phyloP scores from a whole-genome alignment of 192 early-diverging fungal genomes.

The Umbelopsis ramanniana region DNA sequence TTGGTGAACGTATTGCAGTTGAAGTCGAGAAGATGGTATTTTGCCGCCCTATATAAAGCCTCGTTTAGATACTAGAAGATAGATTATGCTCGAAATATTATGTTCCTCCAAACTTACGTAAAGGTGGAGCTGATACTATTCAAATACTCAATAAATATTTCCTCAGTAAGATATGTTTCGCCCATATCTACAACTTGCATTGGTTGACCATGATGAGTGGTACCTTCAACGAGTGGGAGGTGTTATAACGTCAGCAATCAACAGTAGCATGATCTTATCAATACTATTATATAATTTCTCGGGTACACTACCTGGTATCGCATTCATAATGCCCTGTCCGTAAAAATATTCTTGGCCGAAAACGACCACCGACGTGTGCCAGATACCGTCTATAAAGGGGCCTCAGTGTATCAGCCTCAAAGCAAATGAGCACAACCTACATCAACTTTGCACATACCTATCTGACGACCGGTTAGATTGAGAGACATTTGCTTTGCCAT shows the following conservation, averaged over 20 bases:
- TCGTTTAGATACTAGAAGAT: background rate
- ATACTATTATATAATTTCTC: background rate
- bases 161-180: constrained; percentile 70
- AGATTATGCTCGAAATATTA: no score
- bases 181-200: constrained; percentile 78
- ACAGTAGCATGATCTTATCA: background rate
- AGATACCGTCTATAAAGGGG: constrained; percentile 56
- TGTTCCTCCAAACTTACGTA: constrained; percentile 29
- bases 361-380: constrained; percentile 79
- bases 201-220: constrained; percentile 69
- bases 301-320: constrained; percentile 38
- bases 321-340: constrained; percentile 73
- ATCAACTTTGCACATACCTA: constrained; percentile 47
- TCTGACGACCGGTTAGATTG: constrained; percentile 67
- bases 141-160: constrained; percentile 74
- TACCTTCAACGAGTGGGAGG: constrained; percentile 34
- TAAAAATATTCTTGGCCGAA: constrained; percentile 80
- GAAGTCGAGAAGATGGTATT: constrained; percentile 86
- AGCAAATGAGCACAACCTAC: background rate
- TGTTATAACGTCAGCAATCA: background rate
- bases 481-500: constrained; percentile 75
- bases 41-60: constrained; percentile 51
- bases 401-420: background rate
- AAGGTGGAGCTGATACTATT: constrained; percentile 59
- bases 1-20: constrained; percentile 88